Evolutionary conservation across 768 basidiomycete species (phyloP).

Genomic region (Pleurotus tuoliensis): DNA sequence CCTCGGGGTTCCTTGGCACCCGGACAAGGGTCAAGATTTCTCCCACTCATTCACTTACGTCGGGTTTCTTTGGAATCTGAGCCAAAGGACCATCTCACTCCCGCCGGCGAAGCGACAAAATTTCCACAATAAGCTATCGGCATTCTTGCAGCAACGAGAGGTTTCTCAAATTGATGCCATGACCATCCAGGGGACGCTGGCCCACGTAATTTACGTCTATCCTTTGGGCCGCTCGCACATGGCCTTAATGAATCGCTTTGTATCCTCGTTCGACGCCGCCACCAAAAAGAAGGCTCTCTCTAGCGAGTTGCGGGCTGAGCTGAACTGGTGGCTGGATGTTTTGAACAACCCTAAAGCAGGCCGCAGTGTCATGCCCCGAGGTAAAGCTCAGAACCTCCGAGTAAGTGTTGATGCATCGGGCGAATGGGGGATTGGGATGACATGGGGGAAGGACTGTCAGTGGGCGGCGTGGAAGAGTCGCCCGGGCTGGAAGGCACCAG

Average conservation of each 20-base stretch:
- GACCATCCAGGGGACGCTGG: slow-evolving; percentile 26
- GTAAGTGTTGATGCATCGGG: slow-evolving; percentile 19
- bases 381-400: background rate
- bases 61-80: slow-evolving; percentile 28
- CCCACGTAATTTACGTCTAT: slow-evolving; percentile 25
- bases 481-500: slow-evolving; percentile 11
- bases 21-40: slow-evolving; percentile 17
- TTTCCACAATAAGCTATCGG: slow-evolving; percentile 13
- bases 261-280: slow-evolving; percentile 15
- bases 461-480: slow-evolving; percentile 19
- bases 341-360: background rate
- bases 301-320: slow-evolving; percentile 15
- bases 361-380: slow-evolving; percentile 1
- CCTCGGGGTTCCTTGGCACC: slow-evolving; percentile 20
- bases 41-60: slow-evolving; percentile 14
- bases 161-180: slow-evolving; percentile 4
- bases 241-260: slow-evolving; percentile 21
- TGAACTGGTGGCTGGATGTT: slow-evolving; percentile 25
- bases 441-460: slow-evolving; percentile 3
- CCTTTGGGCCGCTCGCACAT: slow-evolving; percentile 15
- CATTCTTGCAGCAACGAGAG: slow-evolving; percentile 6
- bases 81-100: slow-evolving; percentile 18
- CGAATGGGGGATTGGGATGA: slow-evolving; percentile 15
- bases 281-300: slow-evolving; percentile 12
- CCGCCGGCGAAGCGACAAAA: slow-evolving; percentile 21